Evolutionary conservation across 2,329 filamentous ascomycete genomes (phyloP).

Genomic region (Exserohilum rostratum): DNA sequence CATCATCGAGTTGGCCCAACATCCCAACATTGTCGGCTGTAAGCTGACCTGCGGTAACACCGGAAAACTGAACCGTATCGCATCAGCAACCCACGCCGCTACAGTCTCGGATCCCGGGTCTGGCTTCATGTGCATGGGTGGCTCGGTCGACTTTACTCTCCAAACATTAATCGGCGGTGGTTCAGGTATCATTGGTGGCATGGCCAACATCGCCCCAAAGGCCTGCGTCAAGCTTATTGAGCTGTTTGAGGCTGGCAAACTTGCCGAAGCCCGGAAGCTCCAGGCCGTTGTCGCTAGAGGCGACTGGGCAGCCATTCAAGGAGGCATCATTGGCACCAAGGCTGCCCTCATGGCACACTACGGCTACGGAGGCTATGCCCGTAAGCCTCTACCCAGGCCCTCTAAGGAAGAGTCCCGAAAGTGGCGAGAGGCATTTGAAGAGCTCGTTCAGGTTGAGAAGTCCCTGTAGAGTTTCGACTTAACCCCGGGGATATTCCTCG

Average conservation of each 20-base stretch:
- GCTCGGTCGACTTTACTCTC: slow-evolving; percentile 75
- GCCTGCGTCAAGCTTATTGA: slow-evolving; percentile 67
- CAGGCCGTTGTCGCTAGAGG: slow-evolving; percentile 70
- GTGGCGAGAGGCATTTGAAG: slow-evolving; percentile 53
- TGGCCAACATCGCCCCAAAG: slow-evolving; percentile 73
- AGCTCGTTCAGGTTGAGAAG: slow-evolving; percentile 53
- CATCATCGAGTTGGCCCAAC: slow-evolving; percentile 64
- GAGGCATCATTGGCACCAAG: slow-evolving; percentile 73
- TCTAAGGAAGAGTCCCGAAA: slow-evolving; percentile 50
- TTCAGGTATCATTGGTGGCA: slow-evolving; percentile 72
- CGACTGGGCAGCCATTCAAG: slow-evolving; percentile 73
- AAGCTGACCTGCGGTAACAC: slow-evolving; percentile 75
- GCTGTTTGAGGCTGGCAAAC: slow-evolving; percentile 65
- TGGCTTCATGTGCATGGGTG: slow-evolving; percentile 73
- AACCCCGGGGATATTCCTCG: background rate
- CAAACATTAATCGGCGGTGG: slow-evolving; percentile 73
- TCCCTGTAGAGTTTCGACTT: slow-evolving; percentile 27
- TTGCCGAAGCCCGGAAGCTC: slow-evolving; percentile 65
- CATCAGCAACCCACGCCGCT: slow-evolving; percentile 57
- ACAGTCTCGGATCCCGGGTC: slow-evolving; percentile 48
- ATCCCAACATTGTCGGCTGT: slow-evolving; percentile 71
- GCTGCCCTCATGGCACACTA: slow-evolving; percentile 66
- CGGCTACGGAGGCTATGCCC: slow-evolving; percentile 68
- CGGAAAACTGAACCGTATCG: slow-evolving; percentile 67
- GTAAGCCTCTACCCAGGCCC: slow-evolving; percentile 62